Evolutionary conservation across 805 yeast species (phyloP), one percentile per base, ranked within the genome.

Genomic region (Candida patagonica): DNA sequence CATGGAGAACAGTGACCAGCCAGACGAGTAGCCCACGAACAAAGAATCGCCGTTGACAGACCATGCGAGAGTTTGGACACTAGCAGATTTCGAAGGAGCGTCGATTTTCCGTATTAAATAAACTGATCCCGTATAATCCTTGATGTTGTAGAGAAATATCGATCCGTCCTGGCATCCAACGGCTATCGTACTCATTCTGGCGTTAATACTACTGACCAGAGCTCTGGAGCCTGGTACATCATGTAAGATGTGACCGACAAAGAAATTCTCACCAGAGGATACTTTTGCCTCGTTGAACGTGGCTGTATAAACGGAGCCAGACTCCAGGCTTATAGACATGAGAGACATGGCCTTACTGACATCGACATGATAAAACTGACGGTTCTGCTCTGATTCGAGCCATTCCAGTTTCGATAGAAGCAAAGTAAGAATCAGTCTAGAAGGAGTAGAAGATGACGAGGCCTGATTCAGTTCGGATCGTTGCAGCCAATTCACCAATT

Each of bases 1-100:
- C 12, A 63, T 63, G 2, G 78, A 69, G 44, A 60, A 62, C 20
- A 69, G 43, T 35, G 63, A 64, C 77, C 77, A 74, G 4, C 76
- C 76, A 31, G 56, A 57, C 40, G 52, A 42, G 53, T 48, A 53
- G 37, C 63, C 55, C 15, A 51, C 53, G 55, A 57, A 41, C 23
- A 56, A 30, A 21, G 60, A 38, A 53, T 57, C 44, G 44, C 71
- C 56, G 47, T 60, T 55, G 32, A 68, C 50, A 31, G 71, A 49
- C 66, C 67, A 63, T 13, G 53, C 43, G 21, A 66, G 26, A 15
- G 47, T 41, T n/a, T 45, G 42, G 19, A 56, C 40, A 4, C 38
- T 26, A 1, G 61, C 63, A 2, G 51, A 35, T 16, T 44, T 45
- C n/a, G 48, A 29, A 4, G 60, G 59, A 2, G 55, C 43, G 12